Base-by-base conservation (phyloP, 306 rosid genomes). In the Acmispon strigosus region DNA sequence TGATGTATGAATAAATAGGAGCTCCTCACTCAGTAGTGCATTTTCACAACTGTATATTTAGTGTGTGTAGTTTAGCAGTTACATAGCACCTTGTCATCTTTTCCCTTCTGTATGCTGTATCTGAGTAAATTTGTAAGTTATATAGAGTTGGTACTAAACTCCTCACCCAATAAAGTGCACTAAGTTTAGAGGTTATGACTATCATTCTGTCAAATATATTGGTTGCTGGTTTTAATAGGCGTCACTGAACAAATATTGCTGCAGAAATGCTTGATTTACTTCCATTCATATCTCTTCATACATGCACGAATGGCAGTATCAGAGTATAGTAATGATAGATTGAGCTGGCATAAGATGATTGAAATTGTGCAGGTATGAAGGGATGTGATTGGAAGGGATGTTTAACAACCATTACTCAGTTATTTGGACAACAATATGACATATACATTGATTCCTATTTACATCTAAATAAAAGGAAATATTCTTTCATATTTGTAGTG, bases 1-100 rank as follows among this genome's bases (percentile, higher is more conserved):
- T 70, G 68, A 37, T 61, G 68, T 34, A 22, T 54, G 36, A 61
- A 76, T 72, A 41, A 72, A 66, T 42, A 22, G 32, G 68, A 50
- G 43, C 54, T 52, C 59, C 76, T 70, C 53, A 24, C 14, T 14
- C 50, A n/a, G 68, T 37, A 22, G 6, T n/a, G 55, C 13, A 8
- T 41, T 22, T 43, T 60, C 22, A 14, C 69, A 76, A 70, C 11
- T 75, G 69, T 71, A 76, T 8, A 49, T 48, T 50, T 63, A 11
- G 65, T n/a, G 13, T 61, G 58, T 58, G 7, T 16, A 47, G 18
- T 69, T 36, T 74, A 56, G 11, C 19, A 54, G 42, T 52, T 60
- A 15, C 50, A 10, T 34, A n/a, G 53, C 44, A 19, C 12, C 3
- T 4, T 42, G 53, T 52, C 50, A 8, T 19, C 13, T 10, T 50